phyloP scores from a whole-genome alignment of 306 rosid species.

The Myrica gale region DNA sequence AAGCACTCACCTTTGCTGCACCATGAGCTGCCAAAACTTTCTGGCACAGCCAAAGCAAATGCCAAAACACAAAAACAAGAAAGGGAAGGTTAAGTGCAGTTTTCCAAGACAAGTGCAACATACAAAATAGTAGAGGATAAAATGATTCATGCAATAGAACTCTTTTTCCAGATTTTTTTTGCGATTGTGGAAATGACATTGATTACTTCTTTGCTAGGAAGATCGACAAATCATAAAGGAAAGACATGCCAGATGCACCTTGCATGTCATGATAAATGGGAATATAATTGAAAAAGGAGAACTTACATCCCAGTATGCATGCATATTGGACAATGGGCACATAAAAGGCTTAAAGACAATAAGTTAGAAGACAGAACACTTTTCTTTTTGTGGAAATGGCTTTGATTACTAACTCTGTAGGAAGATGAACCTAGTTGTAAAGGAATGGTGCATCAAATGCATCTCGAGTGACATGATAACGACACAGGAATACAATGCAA shows the following conservation, averaged over 20 bases:
- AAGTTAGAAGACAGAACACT: not conserved
- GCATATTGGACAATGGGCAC: not conserved
- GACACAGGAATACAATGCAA: not conserved
- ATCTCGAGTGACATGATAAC: not conserved
- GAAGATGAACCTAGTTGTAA: not conserved
- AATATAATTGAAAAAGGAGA: no score
- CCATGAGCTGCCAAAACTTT: conserved; percentile 87
- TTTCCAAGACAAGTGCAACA: conserved; percentile 4
- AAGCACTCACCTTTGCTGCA: conserved; percentile 89
- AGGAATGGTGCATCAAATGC: not conserved
- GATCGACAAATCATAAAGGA: no score
- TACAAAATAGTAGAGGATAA: not conserved
- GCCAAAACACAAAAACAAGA: not conserved
- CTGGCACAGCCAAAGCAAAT: conserved; percentile 36
- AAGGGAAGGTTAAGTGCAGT: conserved; percentile 4
- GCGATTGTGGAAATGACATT: no score
- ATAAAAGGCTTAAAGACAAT: no score
- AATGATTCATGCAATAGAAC: no score
- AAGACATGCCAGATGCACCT: no score
- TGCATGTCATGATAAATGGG: no score
- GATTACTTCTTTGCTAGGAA: no score
- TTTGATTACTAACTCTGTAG: not conserved
- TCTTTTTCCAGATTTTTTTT: no score
- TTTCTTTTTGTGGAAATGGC: not conserved
- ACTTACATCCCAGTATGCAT: not conserved